Conservation (phyloP, 345 rosid species). For the Pistacia atlantica region DNA sequence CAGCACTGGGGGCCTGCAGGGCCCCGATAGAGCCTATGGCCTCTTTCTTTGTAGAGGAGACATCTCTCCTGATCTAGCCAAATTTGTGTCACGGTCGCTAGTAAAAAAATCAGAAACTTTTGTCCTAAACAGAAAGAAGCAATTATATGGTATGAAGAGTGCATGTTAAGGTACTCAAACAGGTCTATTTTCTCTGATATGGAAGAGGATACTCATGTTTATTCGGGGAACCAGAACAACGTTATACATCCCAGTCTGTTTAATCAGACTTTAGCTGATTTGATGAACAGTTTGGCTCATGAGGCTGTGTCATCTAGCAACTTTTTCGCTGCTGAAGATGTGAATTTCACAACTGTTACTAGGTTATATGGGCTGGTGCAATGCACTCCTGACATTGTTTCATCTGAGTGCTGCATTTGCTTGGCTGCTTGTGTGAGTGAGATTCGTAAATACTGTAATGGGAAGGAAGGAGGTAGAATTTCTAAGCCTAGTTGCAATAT, state of each 20-base stretch:
- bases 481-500: too few species aligned
- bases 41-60: slow-evolving; percentile 30
- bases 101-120: slow-evolving; percentile 1
- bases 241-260: slow-evolving; percentile 29
- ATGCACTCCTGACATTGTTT: too few species aligned
- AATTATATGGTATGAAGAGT: slow-evolving; percentile 38
- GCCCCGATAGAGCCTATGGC: slow-evolving; percentile 8
- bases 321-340: slow-evolving; percentile 21
- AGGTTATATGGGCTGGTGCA: too few species aligned
- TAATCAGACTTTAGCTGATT: background rate
- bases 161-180: slow-evolving; percentile 17
- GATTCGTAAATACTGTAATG: too few species aligned
- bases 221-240: slow-evolving; percentile 12
- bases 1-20: slow-evolving; percentile 6
- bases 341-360: too few species aligned
- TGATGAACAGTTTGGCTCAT: slow-evolving; percentile 8
- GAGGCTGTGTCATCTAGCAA: slow-evolving; percentile 25
- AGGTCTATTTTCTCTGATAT: too few species aligned
- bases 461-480: too few species aligned
- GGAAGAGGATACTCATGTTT: background rate
- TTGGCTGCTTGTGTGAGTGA: too few species aligned
- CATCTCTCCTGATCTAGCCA: background rate
- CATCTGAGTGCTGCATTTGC: too few species aligned
- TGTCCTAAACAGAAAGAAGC: slow-evolving; percentile 45
- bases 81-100: slow-evolving; percentile 4